A percentile compares a stretch with the other conserved stretches of the same genome.
These are phyloP conservation scores for Chytriomyces confervae DNA, from an alignment of 192 early-diverging fungal genomes.

Conservation along the genomic window DNA sequence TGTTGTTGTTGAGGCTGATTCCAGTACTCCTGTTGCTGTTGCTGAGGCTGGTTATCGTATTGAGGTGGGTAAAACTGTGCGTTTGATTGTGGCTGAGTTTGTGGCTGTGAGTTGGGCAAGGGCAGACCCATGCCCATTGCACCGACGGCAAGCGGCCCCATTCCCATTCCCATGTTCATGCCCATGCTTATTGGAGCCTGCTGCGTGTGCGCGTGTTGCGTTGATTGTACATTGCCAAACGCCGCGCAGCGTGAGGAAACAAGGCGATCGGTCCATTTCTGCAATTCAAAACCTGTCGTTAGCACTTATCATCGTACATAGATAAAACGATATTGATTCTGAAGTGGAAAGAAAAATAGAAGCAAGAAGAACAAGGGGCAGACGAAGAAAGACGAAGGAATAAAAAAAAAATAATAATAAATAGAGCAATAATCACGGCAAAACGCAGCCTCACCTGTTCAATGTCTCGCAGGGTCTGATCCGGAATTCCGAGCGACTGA, in stretches of 20 bases:
- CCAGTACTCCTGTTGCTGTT: background rate
- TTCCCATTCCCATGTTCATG: constrained; percentile 14
- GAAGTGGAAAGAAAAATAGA: background rate
- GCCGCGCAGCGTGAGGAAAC: constrained; percentile 1
- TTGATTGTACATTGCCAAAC: background rate
- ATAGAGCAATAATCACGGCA: constrained; percentile 6
- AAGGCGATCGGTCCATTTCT: constrained; percentile 33
- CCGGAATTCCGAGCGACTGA: constrained; percentile 88
- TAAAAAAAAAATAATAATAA: background rate
- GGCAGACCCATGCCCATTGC: background rate
- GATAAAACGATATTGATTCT: too few relatives aligned
- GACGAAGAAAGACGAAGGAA: background rate
- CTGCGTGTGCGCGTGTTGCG: background rate
- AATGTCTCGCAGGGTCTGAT: constrained; percentile 83
- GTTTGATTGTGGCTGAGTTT: background rate
- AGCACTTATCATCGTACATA: too few relatives aligned
- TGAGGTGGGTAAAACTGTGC: background rate
- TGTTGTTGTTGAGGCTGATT: constrained; percentile 23
- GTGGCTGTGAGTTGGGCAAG: background rate
- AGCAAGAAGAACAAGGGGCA: background rate
- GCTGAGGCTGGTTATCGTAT: background rate
- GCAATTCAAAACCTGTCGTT: constrained; percentile 12
- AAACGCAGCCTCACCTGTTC: constrained; percentile 61
- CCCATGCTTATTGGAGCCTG: background rate
- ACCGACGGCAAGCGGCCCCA: background rate